A percentile compares a stretch with the other conserved stretches of the same genome.
Evolutionary conservation across 176 grass and related monocot genomes (phyloP).

Genomic region (Hordeum marinum): DNA sequence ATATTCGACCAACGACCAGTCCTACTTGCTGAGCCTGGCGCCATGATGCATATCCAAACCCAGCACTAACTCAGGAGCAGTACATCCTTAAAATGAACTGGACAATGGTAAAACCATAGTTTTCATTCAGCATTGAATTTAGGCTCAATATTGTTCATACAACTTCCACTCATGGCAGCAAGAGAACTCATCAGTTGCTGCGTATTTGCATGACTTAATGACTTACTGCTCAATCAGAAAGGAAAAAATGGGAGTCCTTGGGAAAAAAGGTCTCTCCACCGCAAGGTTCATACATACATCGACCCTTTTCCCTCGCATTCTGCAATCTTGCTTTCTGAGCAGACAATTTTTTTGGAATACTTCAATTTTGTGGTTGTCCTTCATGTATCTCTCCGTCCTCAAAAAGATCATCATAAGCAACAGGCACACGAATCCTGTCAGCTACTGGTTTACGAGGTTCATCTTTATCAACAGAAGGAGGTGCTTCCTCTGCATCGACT

Average conservation of each 20-base stretch:
- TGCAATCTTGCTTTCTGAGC: neutral
- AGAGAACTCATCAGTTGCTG: neutral
- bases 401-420: conserved; percentile 84
- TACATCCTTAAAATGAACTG: neutral
- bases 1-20: neutral
- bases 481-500: conserved; percentile 23
- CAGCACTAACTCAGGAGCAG: neutral
- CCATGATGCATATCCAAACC: neutral
- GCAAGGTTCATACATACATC: neutral
- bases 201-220: neutral
- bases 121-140: conserved; percentile 5
- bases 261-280: neutral
- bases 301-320: neutral
- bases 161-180: neutral
- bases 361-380: conserved; percentile 26
- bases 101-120: neutral
- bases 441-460: conserved; percentile 42
- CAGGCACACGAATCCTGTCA: conserved; percentile 74
- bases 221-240: neutral
- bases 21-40: neutral
- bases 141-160: neutral
- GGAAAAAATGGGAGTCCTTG: neutral
- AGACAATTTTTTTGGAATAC: conserved; percentile 12
- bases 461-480: conserved; percentile 25
- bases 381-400: conserved; percentile 90